A percentile compares a stretch with the other conserved stretches of the same genome.
phyloP scores from a whole-genome alignment of 129 eudicot genomes.

The Silybum marianum region DNA sequence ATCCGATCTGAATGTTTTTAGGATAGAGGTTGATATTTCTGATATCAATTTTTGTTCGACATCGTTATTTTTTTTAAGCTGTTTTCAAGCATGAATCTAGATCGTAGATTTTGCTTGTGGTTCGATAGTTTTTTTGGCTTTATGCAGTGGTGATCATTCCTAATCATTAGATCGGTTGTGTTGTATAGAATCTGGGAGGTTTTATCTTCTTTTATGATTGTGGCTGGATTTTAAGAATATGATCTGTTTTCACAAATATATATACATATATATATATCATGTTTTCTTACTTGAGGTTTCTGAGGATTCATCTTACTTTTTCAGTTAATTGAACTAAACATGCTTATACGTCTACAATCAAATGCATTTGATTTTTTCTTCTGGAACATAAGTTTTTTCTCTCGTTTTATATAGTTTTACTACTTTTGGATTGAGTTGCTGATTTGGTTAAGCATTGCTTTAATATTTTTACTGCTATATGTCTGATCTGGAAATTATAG shows the following conservation, averaged over 20 bases:
- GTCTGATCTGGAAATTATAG: neutral
- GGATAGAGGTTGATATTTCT: neutral
- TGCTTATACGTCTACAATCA: neutral
- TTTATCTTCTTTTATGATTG: neutral
- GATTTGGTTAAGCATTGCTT: slow-evolving; percentile 2
- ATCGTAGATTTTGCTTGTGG: slow-evolving; percentile 21
- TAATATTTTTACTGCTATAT: neutral
- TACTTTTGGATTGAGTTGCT: neutral
- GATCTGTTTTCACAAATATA: neutral
- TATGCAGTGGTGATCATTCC: neutral
- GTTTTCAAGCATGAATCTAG: slow-evolving; percentile 8
- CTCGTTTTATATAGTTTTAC: neutral
- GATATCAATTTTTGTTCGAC: neutral
- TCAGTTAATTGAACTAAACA: neutral
- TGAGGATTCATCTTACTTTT: neutral
- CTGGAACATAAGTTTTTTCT: too few species aligned
- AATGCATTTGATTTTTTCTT: neutral
- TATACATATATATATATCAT: neutral
- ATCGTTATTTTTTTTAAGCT: neutral
- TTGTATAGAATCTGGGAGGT: neutral
- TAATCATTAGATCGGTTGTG: slow-evolving; percentile 16
- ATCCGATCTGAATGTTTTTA: slow-evolving; percentile 21
- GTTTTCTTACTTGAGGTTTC: neutral
- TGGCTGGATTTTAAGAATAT: neutral
- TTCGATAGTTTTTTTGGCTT: neutral